phyloP scores from a whole-genome alignment of 257 asterid species.

The Oldenlandia corymbosa region DNA sequence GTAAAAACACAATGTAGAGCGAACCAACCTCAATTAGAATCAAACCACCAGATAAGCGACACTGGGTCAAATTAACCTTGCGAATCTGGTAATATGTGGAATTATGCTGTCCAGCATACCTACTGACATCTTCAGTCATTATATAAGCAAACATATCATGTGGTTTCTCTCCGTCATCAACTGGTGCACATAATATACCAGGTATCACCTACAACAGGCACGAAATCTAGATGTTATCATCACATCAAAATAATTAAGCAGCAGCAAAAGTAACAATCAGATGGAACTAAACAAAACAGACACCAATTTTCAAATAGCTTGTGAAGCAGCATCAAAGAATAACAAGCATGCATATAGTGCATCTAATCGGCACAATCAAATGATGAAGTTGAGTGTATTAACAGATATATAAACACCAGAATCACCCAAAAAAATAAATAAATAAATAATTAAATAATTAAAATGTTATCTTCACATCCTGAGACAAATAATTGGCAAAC shows the following conservation, averaged over 20 bases:
- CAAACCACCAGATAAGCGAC: constrained; percentile 58
- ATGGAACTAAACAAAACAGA: background rate
- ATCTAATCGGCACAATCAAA: too few relatives aligned
- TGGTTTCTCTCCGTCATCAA: constrained; percentile 33
- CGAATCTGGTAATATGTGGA: constrained; percentile 39
- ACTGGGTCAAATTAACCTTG: constrained; percentile 66
- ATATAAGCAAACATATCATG: constrained; percentile 55
- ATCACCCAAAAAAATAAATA: too few relatives aligned
- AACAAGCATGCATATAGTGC: too few relatives aligned
- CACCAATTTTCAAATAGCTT: background rate
- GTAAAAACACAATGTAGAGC: background rate
- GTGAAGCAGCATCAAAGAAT: too few relatives aligned
- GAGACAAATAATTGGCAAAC: too few relatives aligned
- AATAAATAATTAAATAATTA: too few relatives aligned
- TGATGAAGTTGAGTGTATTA: too few relatives aligned
- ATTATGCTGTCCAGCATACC: constrained; percentile 15
- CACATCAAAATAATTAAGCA: background rate
- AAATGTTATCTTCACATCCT: too few relatives aligned
- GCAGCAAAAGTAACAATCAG: background rate
- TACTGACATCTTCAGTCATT: constrained; percentile 27
- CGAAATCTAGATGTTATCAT: background rate
- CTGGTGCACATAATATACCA: constrained; percentile 35
- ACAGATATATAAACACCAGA: too few relatives aligned
- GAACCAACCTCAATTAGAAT: constrained; percentile 62
- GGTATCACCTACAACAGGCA: constrained; percentile 67